A percentile compares a stretch with the other conserved stretches of the same genome.
Evolutionary conservation across 1,139 yeast species (phyloP).

Genomic region (Zygotorulaspora mrakii): DNA sequence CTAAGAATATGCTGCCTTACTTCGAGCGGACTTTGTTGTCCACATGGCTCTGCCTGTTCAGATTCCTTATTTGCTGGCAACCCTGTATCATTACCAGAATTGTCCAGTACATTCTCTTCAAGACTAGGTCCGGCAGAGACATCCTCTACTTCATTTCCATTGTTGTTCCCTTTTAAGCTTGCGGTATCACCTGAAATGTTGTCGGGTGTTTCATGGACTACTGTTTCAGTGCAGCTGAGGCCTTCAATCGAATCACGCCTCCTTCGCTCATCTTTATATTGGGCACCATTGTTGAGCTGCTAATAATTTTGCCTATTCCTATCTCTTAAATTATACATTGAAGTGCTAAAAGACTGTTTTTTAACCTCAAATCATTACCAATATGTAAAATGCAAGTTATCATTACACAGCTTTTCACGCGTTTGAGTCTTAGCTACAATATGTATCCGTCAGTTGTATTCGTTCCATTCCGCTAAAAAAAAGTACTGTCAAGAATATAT

Average conservation of each 20-base stretch:
- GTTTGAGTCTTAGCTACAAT: not conserved
- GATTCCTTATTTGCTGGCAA: too few species aligned
- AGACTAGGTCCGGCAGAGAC: too few species aligned
- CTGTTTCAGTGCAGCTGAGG: not conserved
- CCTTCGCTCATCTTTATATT: not conserved
- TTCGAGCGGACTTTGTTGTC: slow-evolving; percentile 5
- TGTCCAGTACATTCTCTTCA: too few species aligned
- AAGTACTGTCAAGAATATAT: not conserved
- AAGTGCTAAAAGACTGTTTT: not conserved
- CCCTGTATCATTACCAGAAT: too few species aligned
- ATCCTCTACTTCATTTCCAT: too few species aligned
- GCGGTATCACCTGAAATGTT: too few species aligned
- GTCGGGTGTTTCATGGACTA: too few species aligned
- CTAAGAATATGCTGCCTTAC: slow-evolving; percentile 3
- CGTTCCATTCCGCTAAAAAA: not conserved
- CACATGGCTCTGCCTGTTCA: too few species aligned
- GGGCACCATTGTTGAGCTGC: not conserved
- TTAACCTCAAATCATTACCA: too few species aligned
- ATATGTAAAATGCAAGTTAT: not conserved
- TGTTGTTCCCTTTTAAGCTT: too few species aligned
- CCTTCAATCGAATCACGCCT: not conserved
- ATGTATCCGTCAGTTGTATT: not conserved
- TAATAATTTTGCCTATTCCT: not conserved
- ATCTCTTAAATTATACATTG: not conserved
- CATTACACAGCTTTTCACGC: too few species aligned